A percentile compares a stretch with the other conserved stretches of the same genome.
Conservation (phyloP, 257 asterid species). For the Euphrasia confusa region DNA sequence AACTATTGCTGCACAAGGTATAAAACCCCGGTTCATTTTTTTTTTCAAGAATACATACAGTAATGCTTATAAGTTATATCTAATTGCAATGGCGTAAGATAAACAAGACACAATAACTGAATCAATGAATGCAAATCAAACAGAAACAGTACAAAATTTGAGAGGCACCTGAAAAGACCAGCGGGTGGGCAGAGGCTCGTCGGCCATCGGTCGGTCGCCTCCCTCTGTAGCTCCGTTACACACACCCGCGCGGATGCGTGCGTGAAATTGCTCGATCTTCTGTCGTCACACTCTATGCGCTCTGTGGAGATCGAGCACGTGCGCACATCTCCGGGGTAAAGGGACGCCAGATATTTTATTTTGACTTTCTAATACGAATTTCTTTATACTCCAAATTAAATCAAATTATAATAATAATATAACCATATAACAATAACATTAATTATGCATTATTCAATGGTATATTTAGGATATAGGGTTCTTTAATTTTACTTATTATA, state of each 20-base stretch:
- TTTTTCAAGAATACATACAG: slow-evolving; percentile 10
- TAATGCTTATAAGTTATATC: slow-evolving; percentile 13
- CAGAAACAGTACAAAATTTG: background rate
- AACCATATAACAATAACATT: no score
- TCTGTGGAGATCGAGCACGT: slow-evolving; percentile 30
- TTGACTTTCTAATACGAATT: background rate
- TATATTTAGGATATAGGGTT: no score
- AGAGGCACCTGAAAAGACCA: slow-evolving; percentile 79
- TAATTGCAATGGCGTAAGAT: slow-evolving; percentile 12
- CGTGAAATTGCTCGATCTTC: slow-evolving; percentile 23
- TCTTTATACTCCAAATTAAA: no score
- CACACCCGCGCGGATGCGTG: slow-evolving; percentile 34
- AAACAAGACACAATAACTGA: background rate
- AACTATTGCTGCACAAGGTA: background rate
- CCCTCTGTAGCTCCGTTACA: slow-evolving; percentile 9
- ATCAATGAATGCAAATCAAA: background rate
- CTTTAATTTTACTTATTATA: no score
- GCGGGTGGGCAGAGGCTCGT: slow-evolving; percentile 85
- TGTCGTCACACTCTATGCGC: slow-evolving; percentile 26
- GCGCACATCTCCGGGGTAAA: slow-evolving; percentile 2
- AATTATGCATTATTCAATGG: no score
- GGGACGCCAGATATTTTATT: background rate
- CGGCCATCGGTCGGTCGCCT: slow-evolving; percentile 53
- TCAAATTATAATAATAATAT: no score
- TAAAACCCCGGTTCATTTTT: background rate